Evolutionary conservation across 1,284 basidiomycete genomes (phyloP).

Genomic region (Trichosporon sp.): DNA sequence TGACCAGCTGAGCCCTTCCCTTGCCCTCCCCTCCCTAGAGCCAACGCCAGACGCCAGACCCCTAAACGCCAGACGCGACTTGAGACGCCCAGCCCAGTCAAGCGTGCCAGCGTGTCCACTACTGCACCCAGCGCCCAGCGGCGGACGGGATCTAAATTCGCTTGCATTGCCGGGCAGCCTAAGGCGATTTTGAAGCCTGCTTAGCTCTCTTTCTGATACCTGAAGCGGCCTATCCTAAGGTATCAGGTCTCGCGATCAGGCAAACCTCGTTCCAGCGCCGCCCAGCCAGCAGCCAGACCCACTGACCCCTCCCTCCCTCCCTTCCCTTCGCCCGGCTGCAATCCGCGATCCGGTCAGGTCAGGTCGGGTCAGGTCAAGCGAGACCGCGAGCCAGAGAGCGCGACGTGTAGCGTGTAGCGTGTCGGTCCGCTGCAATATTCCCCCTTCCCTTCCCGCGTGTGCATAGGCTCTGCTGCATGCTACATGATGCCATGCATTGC

Average conservation of each 20-base stretch:
- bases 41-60: neutral
- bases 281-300: neutral
- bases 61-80: neutral
- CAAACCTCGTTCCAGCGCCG: neutral
- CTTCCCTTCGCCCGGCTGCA: too few relatives aligned
- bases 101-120: neutral
- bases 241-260: constrained; percentile 2
- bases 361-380: too few relatives aligned
- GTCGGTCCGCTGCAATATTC: neutral
- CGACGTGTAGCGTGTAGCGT: neutral
- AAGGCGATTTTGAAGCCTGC: too few relatives aligned
- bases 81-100: neutral
- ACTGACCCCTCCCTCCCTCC: too few relatives aligned
- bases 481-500: neutral
- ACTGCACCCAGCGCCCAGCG: neutral
- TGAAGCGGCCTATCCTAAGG: neutral
- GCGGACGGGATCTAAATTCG: neutral
- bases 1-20: neutral
- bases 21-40: too few relatives aligned
- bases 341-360: too few relatives aligned
- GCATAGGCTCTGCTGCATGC: neutral
- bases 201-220: too few relatives aligned
- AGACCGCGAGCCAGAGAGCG: too few relatives aligned
- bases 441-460: neutral
- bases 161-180: neutral